phyloP scores from a whole-genome alignment of 768 basidiomycete genomes.

The Lactarius sp. region DNA sequence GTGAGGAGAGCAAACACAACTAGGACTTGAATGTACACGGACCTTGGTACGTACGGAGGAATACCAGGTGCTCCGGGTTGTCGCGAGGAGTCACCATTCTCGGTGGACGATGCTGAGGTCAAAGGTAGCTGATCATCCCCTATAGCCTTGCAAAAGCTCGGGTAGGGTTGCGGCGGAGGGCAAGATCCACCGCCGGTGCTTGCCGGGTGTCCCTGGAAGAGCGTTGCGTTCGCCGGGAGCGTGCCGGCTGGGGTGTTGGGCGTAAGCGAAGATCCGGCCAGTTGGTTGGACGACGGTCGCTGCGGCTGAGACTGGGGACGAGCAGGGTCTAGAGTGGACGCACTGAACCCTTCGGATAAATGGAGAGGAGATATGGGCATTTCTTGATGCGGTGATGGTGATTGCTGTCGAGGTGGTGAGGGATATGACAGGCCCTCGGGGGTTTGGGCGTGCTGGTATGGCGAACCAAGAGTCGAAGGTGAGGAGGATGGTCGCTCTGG shows the following conservation, averaged over 20 bases:
- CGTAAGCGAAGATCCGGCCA: constrained; percentile 43
- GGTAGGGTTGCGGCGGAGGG: constrained; percentile 14
- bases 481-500: constrained; percentile 33
- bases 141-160: not conserved
- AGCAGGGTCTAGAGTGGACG: constrained; percentile 27
- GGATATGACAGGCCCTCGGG: constrained; percentile 9
- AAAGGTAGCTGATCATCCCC: constrained; percentile 6
- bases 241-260: constrained; percentile 40
- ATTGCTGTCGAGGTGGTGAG: constrained; percentile 17
- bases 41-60: constrained; percentile 10
- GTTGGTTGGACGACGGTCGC: constrained; percentile 37
- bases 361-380: constrained; percentile 22
- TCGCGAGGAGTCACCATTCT: constrained; percentile 13
- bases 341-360: not conserved
- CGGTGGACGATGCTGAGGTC: constrained; percentile 4
- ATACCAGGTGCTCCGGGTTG: constrained; percentile 7
- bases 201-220: constrained; percentile 23
- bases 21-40: not conserved
- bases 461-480: constrained; percentile 27
- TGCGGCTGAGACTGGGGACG: constrained; percentile 27
- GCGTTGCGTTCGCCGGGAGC: constrained; percentile 31
- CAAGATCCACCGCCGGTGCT: constrained; percentile 14
- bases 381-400: constrained; percentile 20
- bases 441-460: constrained; percentile 3
- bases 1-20: not conserved